Evolutionary conservation across 2,329 filamentous ascomycete genomes (phyloP), one percentile per base, ranked within the genome.

Genomic region (Huntiella savannae): DNA sequence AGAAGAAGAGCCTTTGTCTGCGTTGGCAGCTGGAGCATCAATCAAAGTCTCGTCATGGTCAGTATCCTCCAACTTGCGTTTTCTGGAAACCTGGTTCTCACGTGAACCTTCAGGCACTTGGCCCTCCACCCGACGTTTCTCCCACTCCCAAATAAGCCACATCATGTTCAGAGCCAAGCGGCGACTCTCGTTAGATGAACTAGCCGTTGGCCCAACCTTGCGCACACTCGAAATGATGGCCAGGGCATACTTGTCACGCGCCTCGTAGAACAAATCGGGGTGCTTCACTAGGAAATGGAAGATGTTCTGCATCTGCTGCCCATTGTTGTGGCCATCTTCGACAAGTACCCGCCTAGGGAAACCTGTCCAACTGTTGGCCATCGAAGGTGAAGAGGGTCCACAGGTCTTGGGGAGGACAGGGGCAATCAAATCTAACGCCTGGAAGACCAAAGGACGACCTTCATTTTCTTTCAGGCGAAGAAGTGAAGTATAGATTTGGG

Each of bases 251-350:
- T 88, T 87, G 53, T 98, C 91, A 46, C 91, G 73, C 1, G 85
- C 86, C 52, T 96, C 88, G 54, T 92, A 98, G 64, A 98, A 98
- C 4, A 98, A 67, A 55, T 91, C 80, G 0, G 87, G 82, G 58
- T 98, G 88, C 48, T 83, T 77, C 33, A 95, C 88, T 33, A 98
- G 69, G 63, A 98, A 98, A 56, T 95, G 82, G 66, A 95, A 96
- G 55, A 98, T 96, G 64, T 82, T 91, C 45, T 86, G 94, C 64
- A 96, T 81, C 62, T 96, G 91, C 60, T 93, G 87, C 40, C 88
- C 71, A 55, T 98, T 98, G 36, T 43, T 50, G 52, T 91, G 84
- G 19, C 84, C 87, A 60, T 98, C 91, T 58, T 98, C 92, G 3
- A 85, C 79, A 16, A 98, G 65, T 22, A 98, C 93, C 46, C 87